phyloP scores from a whole-genome alignment of 192 early-diverging fungal genomes.

The Hyaloraphidium curvatum region DNA sequence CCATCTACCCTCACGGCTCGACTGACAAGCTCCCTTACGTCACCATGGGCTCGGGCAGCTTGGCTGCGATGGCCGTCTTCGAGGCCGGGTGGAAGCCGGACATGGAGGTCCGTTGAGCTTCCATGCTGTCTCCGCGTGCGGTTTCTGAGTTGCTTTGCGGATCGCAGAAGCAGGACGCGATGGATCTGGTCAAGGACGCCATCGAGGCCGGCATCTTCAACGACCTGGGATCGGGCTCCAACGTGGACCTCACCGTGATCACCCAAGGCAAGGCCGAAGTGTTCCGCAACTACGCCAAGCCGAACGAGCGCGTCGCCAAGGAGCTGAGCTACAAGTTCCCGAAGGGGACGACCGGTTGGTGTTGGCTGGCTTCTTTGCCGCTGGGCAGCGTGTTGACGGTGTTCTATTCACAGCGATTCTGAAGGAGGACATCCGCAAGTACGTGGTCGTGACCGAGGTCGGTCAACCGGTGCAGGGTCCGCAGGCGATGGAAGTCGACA shows the following conservation, averaged over 20 bases:
- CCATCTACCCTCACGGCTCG: slow-evolving; percentile 82
- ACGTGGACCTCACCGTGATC: slow-evolving; percentile 88
- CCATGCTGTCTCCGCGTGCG: too few relatives aligned
- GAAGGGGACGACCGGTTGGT: slow-evolving; percentile 22
- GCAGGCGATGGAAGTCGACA: too few relatives aligned
- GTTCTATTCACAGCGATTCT: slow-evolving; percentile 24
- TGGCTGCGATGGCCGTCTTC: slow-evolving; percentile 92
- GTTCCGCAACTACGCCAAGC: slow-evolving; percentile 62
- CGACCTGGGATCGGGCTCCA: slow-evolving; percentile 92
- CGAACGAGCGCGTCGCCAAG: slow-evolving; percentile 74
- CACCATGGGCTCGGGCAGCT: slow-evolving; percentile 87
- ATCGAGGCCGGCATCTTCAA: slow-evolving; percentile 98
- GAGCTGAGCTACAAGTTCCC: slow-evolving; percentile 61
- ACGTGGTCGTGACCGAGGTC: slow-evolving; percentile 41
- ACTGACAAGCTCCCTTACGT: slow-evolving; percentile 93
- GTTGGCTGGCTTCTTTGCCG: background rate
- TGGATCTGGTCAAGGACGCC: slow-evolving; percentile 77
- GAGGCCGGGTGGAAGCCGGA: slow-evolving; percentile 64
- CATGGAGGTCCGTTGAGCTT: slow-evolving; percentile 48
- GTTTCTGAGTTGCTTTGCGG: too few relatives aligned
- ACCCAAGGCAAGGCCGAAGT: slow-evolving; percentile 67
- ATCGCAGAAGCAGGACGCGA: slow-evolving; percentile 62
- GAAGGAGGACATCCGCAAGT: slow-evolving; percentile 25
- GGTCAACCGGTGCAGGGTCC: too few relatives aligned
- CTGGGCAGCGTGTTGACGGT: slow-evolving; percentile 1